These are phyloP conservation scores for Pyrenula aspistea DNA, from an alignment of 495 filamentous ascomycete species.

Conservation along the genomic window DNA sequence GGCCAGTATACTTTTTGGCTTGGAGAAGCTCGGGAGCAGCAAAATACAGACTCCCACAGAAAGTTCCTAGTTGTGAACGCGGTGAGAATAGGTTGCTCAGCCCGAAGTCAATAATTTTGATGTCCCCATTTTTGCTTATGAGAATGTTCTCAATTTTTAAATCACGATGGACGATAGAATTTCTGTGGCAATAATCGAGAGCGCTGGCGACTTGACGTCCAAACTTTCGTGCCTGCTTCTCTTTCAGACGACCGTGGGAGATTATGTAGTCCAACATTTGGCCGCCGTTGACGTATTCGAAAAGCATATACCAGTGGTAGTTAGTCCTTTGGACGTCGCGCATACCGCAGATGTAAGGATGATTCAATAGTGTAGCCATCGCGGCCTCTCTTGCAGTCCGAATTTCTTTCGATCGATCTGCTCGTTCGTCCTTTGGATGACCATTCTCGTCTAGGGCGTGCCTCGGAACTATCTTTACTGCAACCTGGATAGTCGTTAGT, in stretches of 20 bases:
- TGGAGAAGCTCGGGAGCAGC: conserved; percentile 92
- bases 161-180: conserved; percentile 97
- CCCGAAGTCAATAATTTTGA: conserved; percentile 99
- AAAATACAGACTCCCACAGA: conserved; percentile 97
- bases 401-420: conserved; percentile 93
- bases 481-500: conserved; percentile 48
- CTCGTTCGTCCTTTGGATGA: conserved; percentile 68
- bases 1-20: conserved; percentile 86
- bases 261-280: conserved; percentile 99
- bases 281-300: conserved; percentile 97
- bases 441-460: conserved; percentile 76
- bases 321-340: conserved; percentile 88
- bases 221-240: conserved; percentile 97
- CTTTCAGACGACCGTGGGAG: conserved; percentile 91
- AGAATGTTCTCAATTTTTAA: conserved; percentile 99
- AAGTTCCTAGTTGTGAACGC: conserved; percentile 79
- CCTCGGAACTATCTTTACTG: conserved; percentile 95
- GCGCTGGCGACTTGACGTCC: conserved; percentile 94
- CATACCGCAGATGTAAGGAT: conserved; percentile 96
- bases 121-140: conserved; percentile 98
- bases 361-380: conserved; percentile 88
- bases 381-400: conserved; percentile 92
- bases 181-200: conserved; percentile 97
- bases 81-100: conserved; percentile 95
- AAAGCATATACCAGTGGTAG: conserved; percentile 99